Percentiles rank a stretch among this genome's conserved stretches.
Evolutionary conservation across 2,329 filamentous ascomycete species (phyloP).

Genomic region (Shiraia sp.): DNA sequence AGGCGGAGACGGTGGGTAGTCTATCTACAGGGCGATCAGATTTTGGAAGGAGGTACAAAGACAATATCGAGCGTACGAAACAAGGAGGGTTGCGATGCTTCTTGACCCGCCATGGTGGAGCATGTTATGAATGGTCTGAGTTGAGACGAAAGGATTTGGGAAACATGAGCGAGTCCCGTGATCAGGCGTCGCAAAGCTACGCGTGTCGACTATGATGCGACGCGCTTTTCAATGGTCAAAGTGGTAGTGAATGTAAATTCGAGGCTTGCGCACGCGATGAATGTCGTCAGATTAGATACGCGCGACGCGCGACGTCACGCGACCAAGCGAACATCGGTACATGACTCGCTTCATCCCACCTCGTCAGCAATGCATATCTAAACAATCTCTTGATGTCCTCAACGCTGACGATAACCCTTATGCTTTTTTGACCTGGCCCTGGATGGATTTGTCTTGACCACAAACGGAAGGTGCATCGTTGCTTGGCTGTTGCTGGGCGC

Average conservation of each 20-base stretch:
- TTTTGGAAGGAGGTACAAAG: background rate
- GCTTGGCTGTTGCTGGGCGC: background rate
- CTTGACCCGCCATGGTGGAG: constrained; percentile 35
- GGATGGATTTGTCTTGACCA: background rate
- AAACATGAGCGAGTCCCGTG: constrained; percentile 21
- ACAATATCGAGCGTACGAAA: constrained; percentile 40
- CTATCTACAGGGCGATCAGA: constrained; percentile 60
- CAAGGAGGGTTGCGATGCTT: constrained; percentile 31
- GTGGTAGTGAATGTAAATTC: constrained; percentile 1
- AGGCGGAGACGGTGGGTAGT: constrained; percentile 75
- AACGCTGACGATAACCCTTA: background rate
- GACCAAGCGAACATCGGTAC: constrained; percentile 16
- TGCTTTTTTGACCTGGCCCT: background rate
- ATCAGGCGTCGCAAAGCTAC: constrained; percentile 9
- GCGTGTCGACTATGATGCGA: constrained; percentile 15
- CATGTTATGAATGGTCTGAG: constrained; percentile 2
- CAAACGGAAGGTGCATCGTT: background rate
- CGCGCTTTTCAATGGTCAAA: constrained; percentile 11
- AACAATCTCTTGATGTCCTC: background rate
- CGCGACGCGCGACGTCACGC: constrained; percentile 24
- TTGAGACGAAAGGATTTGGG: constrained; percentile 5
- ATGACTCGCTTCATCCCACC: constrained; percentile 29
- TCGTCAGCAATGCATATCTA: constrained; percentile 7
- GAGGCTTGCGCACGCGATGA: constrained; percentile 1
- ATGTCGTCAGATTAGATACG: constrained; percentile 11